phyloP scores from a whole-genome alignment of 1,139 yeast genomes.

The Candida tunisiensis region DNA sequence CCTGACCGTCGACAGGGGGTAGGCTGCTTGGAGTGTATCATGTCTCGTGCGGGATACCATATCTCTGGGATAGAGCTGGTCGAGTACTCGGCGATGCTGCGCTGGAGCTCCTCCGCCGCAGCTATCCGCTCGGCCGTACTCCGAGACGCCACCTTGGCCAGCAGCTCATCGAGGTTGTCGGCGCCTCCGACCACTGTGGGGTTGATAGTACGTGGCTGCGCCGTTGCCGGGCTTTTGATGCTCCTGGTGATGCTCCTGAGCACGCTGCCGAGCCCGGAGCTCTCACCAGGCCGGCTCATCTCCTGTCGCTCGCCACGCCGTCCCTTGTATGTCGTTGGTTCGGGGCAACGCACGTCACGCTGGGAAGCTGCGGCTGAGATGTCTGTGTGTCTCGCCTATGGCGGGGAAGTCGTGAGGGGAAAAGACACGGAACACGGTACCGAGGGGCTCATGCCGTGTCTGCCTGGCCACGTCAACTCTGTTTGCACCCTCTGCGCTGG shows the following conservation, averaged over 20 bases:
- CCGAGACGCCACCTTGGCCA: slow-evolving; percentile 18
- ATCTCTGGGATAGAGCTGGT: slow-evolving; percentile 52
- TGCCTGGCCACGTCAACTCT: no score
- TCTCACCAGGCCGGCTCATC: not conserved
- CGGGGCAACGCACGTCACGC: no score
- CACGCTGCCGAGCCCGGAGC: slow-evolving; percentile 19
- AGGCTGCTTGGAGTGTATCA: slow-evolving; percentile 28
- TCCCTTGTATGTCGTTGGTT: no score
- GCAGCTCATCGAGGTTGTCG: slow-evolving; percentile 30
- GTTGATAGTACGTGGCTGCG: slow-evolving; percentile 1
- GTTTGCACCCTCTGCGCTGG: no score
- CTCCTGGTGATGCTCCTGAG: slow-evolving; percentile 39
- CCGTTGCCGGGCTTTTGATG: slow-evolving; percentile 22
- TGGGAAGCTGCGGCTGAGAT: no score
- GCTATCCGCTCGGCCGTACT: slow-evolving; percentile 27
- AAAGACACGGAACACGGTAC: no score
- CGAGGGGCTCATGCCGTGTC: no score
- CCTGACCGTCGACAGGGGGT: slow-evolving; percentile 35
- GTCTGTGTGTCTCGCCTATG: no score
- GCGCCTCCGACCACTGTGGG: slow-evolving; percentile 54
- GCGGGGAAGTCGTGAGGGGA: no score
- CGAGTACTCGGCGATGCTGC: slow-evolving; percentile 33
- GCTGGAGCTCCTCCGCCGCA: slow-evolving; percentile 36
- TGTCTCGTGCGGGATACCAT: slow-evolving; percentile 54
- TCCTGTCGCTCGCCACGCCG: no score